Percentiles rank a stretch among this genome's conserved stretches.
Conservation (phyloP, 2,329 filamentous ascomycete genomes). For the Colletotrichum musae region DNA sequence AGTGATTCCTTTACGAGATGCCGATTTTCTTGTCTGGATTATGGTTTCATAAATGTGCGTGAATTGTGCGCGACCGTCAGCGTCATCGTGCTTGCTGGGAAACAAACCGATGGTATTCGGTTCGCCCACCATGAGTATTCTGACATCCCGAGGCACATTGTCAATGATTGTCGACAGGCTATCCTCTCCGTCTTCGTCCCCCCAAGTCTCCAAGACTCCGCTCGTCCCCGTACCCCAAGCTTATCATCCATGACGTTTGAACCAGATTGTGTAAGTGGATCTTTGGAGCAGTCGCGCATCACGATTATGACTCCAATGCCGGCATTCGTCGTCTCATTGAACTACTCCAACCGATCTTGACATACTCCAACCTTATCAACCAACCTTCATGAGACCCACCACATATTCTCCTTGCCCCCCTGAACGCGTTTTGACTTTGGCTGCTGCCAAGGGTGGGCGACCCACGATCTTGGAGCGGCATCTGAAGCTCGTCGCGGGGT, state of each 20-base stretch:
- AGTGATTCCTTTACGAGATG: not conserved
- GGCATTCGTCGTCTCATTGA: not conserved
- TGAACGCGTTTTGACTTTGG: slow-evolving; percentile 26
- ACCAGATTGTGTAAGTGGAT: not conserved
- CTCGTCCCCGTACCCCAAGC: slow-evolving; percentile 1
- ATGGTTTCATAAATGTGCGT: too few relatives aligned
- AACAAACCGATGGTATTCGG: too few relatives aligned
- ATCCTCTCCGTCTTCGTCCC: not conserved
- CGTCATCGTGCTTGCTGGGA: too few relatives aligned
- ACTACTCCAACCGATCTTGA: slow-evolving; percentile 23
- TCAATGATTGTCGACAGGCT: too few relatives aligned
- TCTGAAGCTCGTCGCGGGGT: slow-evolving; percentile 36
- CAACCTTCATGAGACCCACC: slow-evolving; percentile 12
- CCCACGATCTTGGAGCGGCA: slow-evolving; percentile 38
- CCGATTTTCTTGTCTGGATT: too few relatives aligned
- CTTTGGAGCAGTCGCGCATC: slow-evolving; percentile 2
- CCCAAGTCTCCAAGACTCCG: not conserved
- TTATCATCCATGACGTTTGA: slow-evolving; percentile 12
- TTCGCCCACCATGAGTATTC: not conserved
- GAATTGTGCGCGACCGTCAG: too few relatives aligned
- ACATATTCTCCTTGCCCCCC: slow-evolving; percentile 11
- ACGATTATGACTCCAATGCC: slow-evolving; percentile 6
- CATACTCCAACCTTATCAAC: slow-evolving; percentile 39
- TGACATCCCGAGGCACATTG: not conserved
- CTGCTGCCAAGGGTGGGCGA: slow-evolving; percentile 15